Conservation (phyloP, 495 filamentous ascomycete genomes). For the Talaromyces liani region DNA sequence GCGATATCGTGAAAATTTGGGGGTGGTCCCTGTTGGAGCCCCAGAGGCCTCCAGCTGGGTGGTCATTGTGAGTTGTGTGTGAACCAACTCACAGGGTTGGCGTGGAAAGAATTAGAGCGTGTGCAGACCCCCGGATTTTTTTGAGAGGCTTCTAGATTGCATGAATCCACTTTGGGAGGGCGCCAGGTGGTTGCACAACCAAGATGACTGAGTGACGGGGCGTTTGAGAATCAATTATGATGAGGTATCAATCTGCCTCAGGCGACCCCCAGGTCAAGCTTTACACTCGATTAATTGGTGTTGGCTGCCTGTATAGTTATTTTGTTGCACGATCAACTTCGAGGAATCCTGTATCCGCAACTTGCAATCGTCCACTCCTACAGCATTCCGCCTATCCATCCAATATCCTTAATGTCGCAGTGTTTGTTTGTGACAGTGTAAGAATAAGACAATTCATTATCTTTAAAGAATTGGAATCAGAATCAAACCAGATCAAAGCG, state of each 20-base stretch:
- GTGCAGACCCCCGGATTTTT: not conserved
- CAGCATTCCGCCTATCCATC: not conserved
- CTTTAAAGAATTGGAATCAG: not conserved
- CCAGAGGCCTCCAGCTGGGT: conserved; percentile 8
- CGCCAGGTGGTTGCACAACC: not conserved
- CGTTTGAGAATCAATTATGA: not conserved
- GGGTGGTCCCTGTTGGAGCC: conserved; percentile 11
- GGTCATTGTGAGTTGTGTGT: conserved; percentile 11
- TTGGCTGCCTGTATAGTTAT: no score
- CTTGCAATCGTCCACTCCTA: not conserved
- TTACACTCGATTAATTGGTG: not conserved
- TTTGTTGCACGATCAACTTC: not conserved
- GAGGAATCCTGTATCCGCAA: not conserved
- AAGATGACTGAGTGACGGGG: not conserved
- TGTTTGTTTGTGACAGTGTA: not conserved
- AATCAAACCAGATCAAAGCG: not conserved
- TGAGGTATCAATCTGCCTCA: not conserved
- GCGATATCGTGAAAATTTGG: conserved; percentile 33
- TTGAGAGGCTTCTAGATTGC: not conserved
- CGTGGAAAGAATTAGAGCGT: not conserved
- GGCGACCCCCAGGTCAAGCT: not conserved
- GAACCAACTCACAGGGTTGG: not conserved
- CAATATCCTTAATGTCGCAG: not conserved
- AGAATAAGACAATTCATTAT: not conserved
- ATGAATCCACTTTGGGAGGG: not conserved